A percentile compares a stretch with the other conserved stretches of the same genome.
phyloP scores from a whole-genome alignment of 1,284 basidiomycete species.

The Rhizoctonia solani region DNA sequence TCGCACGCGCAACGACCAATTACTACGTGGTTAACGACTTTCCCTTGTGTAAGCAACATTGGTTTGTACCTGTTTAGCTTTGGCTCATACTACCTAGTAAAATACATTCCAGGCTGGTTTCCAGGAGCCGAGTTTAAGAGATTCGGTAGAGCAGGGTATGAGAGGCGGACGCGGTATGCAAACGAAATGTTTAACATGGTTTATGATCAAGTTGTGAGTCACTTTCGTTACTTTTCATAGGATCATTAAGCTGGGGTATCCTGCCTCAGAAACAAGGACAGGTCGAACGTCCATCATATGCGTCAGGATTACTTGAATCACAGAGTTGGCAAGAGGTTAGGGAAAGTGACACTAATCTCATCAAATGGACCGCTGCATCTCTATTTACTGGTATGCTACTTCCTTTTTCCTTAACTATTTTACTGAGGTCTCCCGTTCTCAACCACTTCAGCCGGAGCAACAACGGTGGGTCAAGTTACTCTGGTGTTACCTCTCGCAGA shows the following conservation, averaged over 20 bases:
- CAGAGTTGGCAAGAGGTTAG: background rate
- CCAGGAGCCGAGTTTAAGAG: background rate
- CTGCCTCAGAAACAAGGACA: background rate
- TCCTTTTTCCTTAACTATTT: no score
- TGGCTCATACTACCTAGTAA: background rate
- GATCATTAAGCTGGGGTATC: background rate
- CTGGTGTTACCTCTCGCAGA: no score
- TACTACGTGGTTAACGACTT: slow-evolving; percentile 16
- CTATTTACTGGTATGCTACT: slow-evolving; percentile 20
- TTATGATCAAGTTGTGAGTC: slow-evolving; percentile 1
- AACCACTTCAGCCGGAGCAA: no score
- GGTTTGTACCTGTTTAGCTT: background rate
- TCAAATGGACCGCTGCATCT: slow-evolving; percentile 21
- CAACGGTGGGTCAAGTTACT: no score
- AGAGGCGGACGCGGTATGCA: background rate
- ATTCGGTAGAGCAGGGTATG: background rate
- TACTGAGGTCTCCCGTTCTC: no score
- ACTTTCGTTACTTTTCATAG: background rate
- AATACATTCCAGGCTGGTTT: slow-evolving; percentile 12
- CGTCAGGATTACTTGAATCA: background rate
- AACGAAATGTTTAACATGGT: slow-evolving; percentile 6
- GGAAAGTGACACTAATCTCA: background rate
- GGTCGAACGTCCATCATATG: background rate
- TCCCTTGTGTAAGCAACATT: slow-evolving; percentile 8
- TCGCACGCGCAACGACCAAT: background rate